Evolutionary conservation across 768 basidiomycete genomes (phyloP), one percentile per base, ranked within the genome.

Genomic region (Punctularia strigosozonata): DNA sequence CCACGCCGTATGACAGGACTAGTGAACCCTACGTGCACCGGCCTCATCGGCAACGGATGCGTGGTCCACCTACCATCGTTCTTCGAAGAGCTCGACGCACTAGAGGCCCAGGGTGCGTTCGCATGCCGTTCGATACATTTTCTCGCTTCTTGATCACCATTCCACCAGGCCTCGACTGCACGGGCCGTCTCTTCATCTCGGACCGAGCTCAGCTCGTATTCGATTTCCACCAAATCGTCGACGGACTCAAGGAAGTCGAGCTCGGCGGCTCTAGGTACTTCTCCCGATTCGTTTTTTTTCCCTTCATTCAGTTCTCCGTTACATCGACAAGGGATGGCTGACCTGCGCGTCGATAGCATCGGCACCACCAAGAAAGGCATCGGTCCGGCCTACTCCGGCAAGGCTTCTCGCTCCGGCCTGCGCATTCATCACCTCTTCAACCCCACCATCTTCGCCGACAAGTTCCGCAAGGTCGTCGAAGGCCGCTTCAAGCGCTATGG

Each of bases 221-320:
- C 53, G 95, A 98, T 57, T 98, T 99, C 60, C 95, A 99, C 62
- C 95, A 99, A 65, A 97, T 98, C 53, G 95, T 98, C 21, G 95
- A 99, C 55, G 95, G 95, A 4, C 65, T 99, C 52, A 99, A 98
- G 58, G 95, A 99, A 59, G 88, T 90, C 26, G 95, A 98, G 57
- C 74, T 98, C 18, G 95, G 95, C 18, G 86, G 88, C 6, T 80
- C 78, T 1, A 86, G 81, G 80, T 80, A 48, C 30, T 50, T 39
- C 12, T 24, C 49, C 33, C 33, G n/a, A n/a, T n/a, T n/a, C n/a
- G 46, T 42, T 35, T 28, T 23, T 19, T 18, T 31, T 24, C 41
- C 37, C 38, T 36, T 31, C 32, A 5, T 26, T 20, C 25, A n/a
- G 12, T 15, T 24, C 12, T 6, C 25, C 15, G 13, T n/a, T 22